Evolutionary conservation across 1,139 yeast species (phyloP), one percentile per base, ranked within the genome.

Genomic region (Casaregolazyma lundiana): DNA sequence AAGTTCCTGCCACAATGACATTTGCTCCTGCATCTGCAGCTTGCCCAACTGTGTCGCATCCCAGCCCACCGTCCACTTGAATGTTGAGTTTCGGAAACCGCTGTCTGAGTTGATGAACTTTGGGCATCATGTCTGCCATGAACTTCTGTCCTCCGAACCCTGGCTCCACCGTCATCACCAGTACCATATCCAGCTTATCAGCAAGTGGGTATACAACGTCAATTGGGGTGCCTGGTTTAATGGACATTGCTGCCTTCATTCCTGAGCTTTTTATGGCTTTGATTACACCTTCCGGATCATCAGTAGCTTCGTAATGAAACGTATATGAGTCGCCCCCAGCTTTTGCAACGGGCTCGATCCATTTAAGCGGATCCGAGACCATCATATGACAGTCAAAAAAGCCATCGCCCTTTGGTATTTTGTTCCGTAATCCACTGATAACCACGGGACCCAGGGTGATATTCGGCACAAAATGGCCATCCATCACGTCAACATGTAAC

Each of bases 351-450:
- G 85, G 95, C 45, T 79, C 85, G 48, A 92, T 94, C 98, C 98
- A 92, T 64, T 83, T 82, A 64, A 84, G 94, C 15, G 99, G 99
- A 58, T 87, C 80, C 32, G 90, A 73, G 35, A 92, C 97, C 99
- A 92, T 92, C 97, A 92, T 90, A 69, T 92, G 98, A 67, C 97
- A 89, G 67, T 92, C 99, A 62, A 92, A 90, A 64, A 89, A 90
- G n/a, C 84, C 81, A 43, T 73, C 70, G 36, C 72, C 77, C 58
- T 78, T 71, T 44, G 97, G 97, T 45, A 90, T 75, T 48, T 80
- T 80, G 54, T 78, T 75, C 61, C 98, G 80, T 60, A 92, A 76
- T 37, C 90, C 81, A 50, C 80, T 71, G 49, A 92, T 89, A 46
- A 92, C 80, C 48, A 96, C 95, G 38, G 95, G 88, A 13, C 98